Evolutionary conservation across 2,329 filamentous ascomycete species (phyloP).

Genomic region (Exophiala sp.): DNA sequence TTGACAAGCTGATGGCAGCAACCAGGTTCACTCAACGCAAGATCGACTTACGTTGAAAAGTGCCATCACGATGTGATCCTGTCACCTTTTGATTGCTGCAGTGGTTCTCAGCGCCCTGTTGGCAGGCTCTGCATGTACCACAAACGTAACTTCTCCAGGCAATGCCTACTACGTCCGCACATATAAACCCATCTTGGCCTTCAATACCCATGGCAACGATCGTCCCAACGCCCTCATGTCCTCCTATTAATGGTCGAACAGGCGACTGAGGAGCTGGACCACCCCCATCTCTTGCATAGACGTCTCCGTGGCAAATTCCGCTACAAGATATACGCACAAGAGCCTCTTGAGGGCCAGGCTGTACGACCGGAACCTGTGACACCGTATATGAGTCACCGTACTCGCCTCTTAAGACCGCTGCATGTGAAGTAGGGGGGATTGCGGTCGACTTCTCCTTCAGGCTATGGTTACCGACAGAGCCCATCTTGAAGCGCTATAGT

Average conservation of each 20-base stretch:
- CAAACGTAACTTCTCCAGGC: conserved; percentile 7
- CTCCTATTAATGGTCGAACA: conserved; percentile 4
- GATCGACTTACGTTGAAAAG: conserved; percentile 1
- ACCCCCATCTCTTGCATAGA: conserved; percentile 10
- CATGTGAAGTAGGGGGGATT: too few species aligned
- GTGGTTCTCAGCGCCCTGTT: conserved; percentile 6
- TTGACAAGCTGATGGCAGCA: too few species aligned
- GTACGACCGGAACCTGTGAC: too few species aligned
- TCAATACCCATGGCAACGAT: conserved; percentile 4
- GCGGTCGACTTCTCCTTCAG: too few species aligned
- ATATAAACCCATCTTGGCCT: not conserved
- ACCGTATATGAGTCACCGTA: too few species aligned
- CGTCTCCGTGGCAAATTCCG: conserved; percentile 13
- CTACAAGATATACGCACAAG: not conserved
- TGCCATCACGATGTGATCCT: conserved; percentile 4
- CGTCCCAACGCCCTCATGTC: conserved; percentile 6
- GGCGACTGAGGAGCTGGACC: conserved; percentile 7
- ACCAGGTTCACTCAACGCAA: too few species aligned
- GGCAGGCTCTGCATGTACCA: conserved; percentile 5
- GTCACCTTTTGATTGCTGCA: conserved; percentile 8
- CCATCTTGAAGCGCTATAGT: too few species aligned
- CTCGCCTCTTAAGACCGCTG: too few species aligned
- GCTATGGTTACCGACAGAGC: too few species aligned
- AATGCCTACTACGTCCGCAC: conserved; percentile 5
- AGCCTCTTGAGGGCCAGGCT: too few species aligned